A percentile compares a stretch with the other conserved stretches of the same genome.
These are phyloP conservation scores for Moricandia moricandioides DNA, from an alignment of 345 rosid genomes.

Conservation along the genomic window DNA sequence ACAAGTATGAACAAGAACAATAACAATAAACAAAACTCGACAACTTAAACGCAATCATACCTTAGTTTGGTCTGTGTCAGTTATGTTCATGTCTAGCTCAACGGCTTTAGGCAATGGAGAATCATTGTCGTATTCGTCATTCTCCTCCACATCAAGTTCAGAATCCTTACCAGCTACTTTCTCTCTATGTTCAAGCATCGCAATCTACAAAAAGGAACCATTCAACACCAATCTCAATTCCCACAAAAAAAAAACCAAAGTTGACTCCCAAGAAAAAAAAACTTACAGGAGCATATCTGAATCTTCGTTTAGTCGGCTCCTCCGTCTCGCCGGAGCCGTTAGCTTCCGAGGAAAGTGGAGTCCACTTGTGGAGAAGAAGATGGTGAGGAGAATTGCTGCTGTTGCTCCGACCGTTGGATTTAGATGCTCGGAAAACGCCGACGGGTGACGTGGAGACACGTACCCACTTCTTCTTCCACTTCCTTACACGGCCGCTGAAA, in stretches of 20 bases:
- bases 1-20: not conserved
- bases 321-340: slow-evolving; percentile 47
- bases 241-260: slow-evolving; percentile 12
- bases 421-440: slow-evolving; percentile 40
- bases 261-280: not conserved
- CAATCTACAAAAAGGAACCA: slow-evolving; percentile 49
- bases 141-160: slow-evolving; percentile 39
- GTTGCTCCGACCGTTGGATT: slow-evolving; percentile 46
- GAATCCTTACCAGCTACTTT: slow-evolving; percentile 42
- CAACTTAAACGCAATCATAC: slow-evolving; percentile 5
- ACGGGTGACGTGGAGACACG: slow-evolving; percentile 57
- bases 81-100: slow-evolving; percentile 34
- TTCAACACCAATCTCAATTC: not conserved
- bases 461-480: slow-evolving; percentile 99
- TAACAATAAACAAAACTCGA: slow-evolving; percentile 1
- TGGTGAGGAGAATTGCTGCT: slow-evolving; percentile 40
- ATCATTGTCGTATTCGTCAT: slow-evolving; percentile 33
- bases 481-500: slow-evolving; percentile 87
- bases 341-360: slow-evolving; percentile 56
- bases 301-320: slow-evolving; percentile 69
- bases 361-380: slow-evolving; percentile 90
- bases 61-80: slow-evolving; percentile 33
- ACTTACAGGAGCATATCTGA: slow-evolving; percentile 88
- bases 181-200: slow-evolving; percentile 58
- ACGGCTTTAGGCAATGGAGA: slow-evolving; percentile 36